These are phyloP conservation scores for Globisporangium cederbergense DNA, from an alignment of 352 stramenopile species.

Conservation along the genomic window DNA sequence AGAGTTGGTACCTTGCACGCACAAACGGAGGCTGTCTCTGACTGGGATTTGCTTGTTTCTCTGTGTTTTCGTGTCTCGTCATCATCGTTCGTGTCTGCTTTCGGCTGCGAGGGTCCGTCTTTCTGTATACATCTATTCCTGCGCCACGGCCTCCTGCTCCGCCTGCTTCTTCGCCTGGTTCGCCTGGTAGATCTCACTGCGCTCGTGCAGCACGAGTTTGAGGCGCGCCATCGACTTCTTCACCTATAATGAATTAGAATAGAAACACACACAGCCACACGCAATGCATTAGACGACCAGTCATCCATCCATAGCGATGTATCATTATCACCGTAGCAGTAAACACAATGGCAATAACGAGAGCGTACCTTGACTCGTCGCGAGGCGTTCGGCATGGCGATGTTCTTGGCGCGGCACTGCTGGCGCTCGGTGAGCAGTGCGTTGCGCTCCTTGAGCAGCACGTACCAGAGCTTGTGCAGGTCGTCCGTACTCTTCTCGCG, in stretches of 20 bases:
- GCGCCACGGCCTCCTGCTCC: constrained; percentile 15
- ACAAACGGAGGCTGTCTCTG: background rate
- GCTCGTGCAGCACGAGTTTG: constrained; percentile 86
- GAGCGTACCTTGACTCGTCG: constrained; percentile 61
- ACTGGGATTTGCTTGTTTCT: constrained; percentile 1
- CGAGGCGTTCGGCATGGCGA: constrained; percentile 70
- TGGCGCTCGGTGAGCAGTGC: constrained; percentile 94
- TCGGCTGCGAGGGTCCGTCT: background rate
- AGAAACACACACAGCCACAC: background rate
- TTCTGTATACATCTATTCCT: constrained; percentile 18
- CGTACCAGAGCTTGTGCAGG: constrained; percentile 98
- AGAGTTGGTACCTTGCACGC: background rate
- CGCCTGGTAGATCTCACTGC: constrained; percentile 71
- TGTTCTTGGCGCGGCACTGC: constrained; percentile 70
- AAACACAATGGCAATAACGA: background rate
- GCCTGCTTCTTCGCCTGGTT: constrained; percentile 56
- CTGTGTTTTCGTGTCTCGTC: background rate
- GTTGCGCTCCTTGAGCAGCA: constrained; percentile 98
- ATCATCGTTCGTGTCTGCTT: background rate
- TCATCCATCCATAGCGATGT: too few relatives aligned
- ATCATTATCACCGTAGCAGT: too few relatives aligned
- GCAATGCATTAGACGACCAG: background rate
- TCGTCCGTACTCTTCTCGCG: constrained; percentile 97
- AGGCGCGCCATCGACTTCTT: constrained; percentile 87
- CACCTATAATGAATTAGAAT: constrained; percentile 29